Evolutionary conservation across 2,329 filamentous ascomycete species (phyloP).

Genomic region (Coniochaeta hoffmannii): DNA sequence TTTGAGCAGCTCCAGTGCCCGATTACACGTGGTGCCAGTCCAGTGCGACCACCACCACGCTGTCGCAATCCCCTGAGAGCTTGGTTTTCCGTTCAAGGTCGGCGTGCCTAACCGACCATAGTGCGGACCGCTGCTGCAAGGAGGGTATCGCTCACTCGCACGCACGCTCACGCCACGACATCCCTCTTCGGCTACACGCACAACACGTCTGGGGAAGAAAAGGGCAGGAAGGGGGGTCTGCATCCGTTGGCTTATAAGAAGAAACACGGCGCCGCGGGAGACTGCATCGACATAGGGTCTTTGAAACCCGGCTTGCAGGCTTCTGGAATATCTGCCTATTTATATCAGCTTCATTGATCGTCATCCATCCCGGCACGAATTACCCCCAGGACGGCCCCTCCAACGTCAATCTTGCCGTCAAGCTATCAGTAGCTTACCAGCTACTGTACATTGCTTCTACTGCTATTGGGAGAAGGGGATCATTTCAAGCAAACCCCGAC

Average conservation of each 20-base stretch:
- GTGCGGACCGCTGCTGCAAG: neutral
- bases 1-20: conserved; percentile 11
- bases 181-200: neutral
- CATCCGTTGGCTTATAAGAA: neutral
- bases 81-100: conserved; percentile 6
- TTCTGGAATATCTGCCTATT: neutral
- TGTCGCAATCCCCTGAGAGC: conserved; percentile 6
- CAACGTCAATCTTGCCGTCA: neutral
- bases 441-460: neutral
- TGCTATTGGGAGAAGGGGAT: neutral
- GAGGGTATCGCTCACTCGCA: neutral
- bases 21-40: conserved; percentile 23
- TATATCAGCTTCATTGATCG: neutral
- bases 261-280: neutral
- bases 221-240: neutral
- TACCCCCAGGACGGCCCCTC: neutral
- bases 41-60: conserved; percentile 10
- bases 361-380: neutral
- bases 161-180: neutral
- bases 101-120: neutral
- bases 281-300: neutral
- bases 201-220: neutral
- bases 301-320: neutral
- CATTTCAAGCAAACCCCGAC: neutral
- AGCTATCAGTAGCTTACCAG: neutral